These are phyloP conservation scores for Lasiodiplodia theobromae DNA, from an alignment of 2,329 filamentous ascomycete genomes.

Conservation along the genomic window DNA sequence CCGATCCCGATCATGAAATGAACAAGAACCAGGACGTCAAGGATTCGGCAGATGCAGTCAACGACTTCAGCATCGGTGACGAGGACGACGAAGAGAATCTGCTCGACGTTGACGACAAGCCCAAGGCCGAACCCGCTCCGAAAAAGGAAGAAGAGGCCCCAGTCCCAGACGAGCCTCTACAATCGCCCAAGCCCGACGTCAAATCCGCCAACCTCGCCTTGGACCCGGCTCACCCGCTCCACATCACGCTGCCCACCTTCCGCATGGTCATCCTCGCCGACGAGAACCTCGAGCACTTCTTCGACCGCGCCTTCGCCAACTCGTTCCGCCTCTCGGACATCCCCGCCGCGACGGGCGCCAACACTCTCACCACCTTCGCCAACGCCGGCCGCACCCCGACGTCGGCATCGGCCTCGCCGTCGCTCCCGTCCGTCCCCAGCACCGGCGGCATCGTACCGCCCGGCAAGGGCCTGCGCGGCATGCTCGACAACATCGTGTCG, in stretches of 20 bases:
- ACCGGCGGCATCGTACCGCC: slow-evolving; percentile 67
- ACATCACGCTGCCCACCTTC: slow-evolving; percentile 97
- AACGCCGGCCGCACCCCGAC: slow-evolving; percentile 62
- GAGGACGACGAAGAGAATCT: slow-evolving; percentile 65
- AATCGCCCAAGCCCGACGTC: slow-evolving; percentile 39
- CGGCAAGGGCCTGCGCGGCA: slow-evolving; percentile 82
- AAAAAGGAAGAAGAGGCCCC: slow-evolving; percentile 32
- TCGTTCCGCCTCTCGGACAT: slow-evolving; percentile 87
- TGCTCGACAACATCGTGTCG: slow-evolving; percentile 95
- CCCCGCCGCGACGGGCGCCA: slow-evolving; percentile 66
- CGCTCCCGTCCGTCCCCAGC: slow-evolving; percentile 38
- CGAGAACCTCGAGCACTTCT: slow-evolving; percentile 94
- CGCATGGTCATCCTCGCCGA: slow-evolving; percentile 98
- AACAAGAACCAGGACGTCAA: slow-evolving; percentile 50
- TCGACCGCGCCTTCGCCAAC: slow-evolving; percentile 91
- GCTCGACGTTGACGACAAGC: slow-evolving; percentile 61
- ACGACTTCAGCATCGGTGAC: slow-evolving; percentile 77
- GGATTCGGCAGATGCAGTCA: slow-evolving; percentile 49
- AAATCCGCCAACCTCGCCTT: slow-evolving; percentile 79
- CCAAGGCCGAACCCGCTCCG: slow-evolving; percentile 35
- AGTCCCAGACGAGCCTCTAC: slow-evolving; percentile 32
- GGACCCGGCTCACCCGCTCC: slow-evolving; percentile 89
- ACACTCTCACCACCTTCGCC: slow-evolving; percentile 80
- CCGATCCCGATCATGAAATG: slow-evolving; percentile 81
- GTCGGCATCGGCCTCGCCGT: slow-evolving; percentile 36